A percentile compares a stretch with the other conserved stretches of the same genome.
phyloP scores from a whole-genome alignment of 192 early-diverging fungal genomes.

The Physocladia obscura region DNA sequence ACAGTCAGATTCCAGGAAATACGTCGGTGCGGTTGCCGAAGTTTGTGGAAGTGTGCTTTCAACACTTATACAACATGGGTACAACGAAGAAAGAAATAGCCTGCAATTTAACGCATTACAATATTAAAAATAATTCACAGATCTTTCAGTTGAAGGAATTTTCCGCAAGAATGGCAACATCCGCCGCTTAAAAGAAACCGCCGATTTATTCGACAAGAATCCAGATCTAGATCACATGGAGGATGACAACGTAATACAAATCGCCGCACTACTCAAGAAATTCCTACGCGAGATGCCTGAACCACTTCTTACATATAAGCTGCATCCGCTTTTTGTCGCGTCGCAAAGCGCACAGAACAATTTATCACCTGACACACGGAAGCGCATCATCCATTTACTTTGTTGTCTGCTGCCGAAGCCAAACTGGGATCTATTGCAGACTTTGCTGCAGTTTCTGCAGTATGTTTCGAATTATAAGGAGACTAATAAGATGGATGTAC shows the following conservation, averaged over 20 bases:
- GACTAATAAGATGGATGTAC: conserved; percentile 90
- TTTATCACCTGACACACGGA: conserved; percentile 30
- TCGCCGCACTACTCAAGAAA: conserved; percentile 94
- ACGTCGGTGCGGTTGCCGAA: conserved; percentile 73
- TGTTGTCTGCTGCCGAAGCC: conserved; percentile 82
- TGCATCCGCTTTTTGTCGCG: conserved; percentile 81
- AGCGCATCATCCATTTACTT: conserved; percentile 75
- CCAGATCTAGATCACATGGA: conserved; percentile 40
- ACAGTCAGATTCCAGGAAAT: not conserved
- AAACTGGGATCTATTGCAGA: conserved; percentile 90
- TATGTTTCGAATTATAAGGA: conserved; percentile 66
- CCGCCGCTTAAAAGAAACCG: conserved; percentile 78
- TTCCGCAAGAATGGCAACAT: conserved; percentile 99
- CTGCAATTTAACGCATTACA: not conserved
- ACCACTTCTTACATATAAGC: conserved; percentile 85
- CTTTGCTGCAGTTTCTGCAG: conserved; percentile 83
- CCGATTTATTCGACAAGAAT: conserved; percentile 83
- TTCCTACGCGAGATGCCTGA: conserved; percentile 95
- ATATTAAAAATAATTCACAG: conserved; percentile 25
- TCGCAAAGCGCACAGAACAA: conserved; percentile 57
- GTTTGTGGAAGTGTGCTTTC: conserved; percentile 81
- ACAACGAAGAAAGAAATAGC: too few relatives aligned
- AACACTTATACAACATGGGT: conserved; percentile 73
- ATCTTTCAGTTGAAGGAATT: conserved; percentile 87
- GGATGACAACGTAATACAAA: conserved; percentile 77